Evolutionary conservation across 257 asterid genomes (phyloP).

Genomic region (Ilex asprella): DNA sequence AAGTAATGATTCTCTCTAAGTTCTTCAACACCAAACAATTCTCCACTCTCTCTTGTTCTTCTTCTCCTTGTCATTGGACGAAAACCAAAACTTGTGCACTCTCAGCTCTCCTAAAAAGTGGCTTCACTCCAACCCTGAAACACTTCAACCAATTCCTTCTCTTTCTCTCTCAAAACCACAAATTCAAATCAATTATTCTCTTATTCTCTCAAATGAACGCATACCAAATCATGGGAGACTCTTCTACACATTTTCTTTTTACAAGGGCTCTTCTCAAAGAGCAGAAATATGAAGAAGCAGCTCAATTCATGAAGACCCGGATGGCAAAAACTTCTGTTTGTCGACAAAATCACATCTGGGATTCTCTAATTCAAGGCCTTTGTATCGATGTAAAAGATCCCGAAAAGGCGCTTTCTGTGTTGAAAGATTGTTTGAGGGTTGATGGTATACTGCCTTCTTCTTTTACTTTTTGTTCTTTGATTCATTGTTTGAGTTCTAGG

Average conservation of each 20-base stretch:
- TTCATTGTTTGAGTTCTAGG: constrained; percentile 40
- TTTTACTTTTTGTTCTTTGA: constrained; percentile 43
- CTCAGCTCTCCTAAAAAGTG: constrained; percentile 48
- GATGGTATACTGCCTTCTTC: constrained; percentile 52
- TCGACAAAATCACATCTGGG: constrained; percentile 35
- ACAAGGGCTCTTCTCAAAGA: constrained; percentile 46
- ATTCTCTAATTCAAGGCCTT: constrained; percentile 49
- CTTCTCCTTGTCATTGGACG: background rate
- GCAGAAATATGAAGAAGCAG: constrained; percentile 44
- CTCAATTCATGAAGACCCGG: constrained; percentile 35
- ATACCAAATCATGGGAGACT: constrained; percentile 29
- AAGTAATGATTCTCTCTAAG: constrained; percentile 2
- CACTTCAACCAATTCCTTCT: constrained; percentile 52
- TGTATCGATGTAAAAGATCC: constrained; percentile 43
- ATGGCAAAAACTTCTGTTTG: constrained; percentile 22
- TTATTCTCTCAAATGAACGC: constrained; percentile 48
- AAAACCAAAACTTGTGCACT: constrained; percentile 29
- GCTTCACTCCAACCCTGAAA: constrained; percentile 47
- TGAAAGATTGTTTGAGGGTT: constrained; percentile 31
- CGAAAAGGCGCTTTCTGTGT: constrained; percentile 39
- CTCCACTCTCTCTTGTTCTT: background rate
- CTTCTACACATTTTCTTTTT: constrained; percentile 35
- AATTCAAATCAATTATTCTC: constrained; percentile 39
- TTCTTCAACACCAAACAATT: background rate
- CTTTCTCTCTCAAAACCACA: constrained; percentile 36